Base-by-base conservation (phyloP, 768 basidiomycete genomes). In the Tricholoma terreum region DNA sequence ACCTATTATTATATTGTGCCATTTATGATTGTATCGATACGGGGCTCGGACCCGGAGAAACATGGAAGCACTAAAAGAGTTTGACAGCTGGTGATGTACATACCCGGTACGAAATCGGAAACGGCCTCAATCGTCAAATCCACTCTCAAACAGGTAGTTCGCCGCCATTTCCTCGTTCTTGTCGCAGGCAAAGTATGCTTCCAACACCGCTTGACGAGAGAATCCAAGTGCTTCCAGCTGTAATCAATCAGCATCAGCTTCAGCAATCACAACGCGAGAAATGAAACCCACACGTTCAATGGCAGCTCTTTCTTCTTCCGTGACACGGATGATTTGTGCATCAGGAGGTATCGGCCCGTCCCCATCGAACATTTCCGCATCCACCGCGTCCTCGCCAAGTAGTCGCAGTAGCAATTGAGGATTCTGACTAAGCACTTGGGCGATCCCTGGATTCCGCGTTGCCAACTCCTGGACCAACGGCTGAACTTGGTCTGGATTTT, bases 81-180 rank as follows among this genome's bases (percentile, higher is more conserved):
- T 15, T 8, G 27, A 48, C 22, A 45, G 24, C 45, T 14, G 22
- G 30, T 11, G 30, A 22, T 4, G 40, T 46, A 24, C n/a, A 49
- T 31, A 17, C 46, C 30, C n/a, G 27, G 15, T n/a, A 49, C 10
- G 24, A 35, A n/a, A n/a, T n/a, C n/a, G n/a, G n/a, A n/a, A 52
- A 35, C 40, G 50, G 36, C 55, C 45, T 63, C 27, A 72, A 52
- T 82, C 85, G 1, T 84, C 85, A 65, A 85, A 87, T 27, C 77
- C 76, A 55, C 74, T 65, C 63, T 96, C 94, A 61, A 98, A 95
- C 64, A 98, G 72, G 65, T 87, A 96, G 67, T 97, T 97, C 12
- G 96, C 97, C 8, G 97, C 94, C 17, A 95, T 74, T 68, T 98
- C 94, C 74, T 98, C 97, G 67, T 98, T 94, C 81, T 92, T 94